phyloP scores from a whole-genome alignment of 2,329 filamentous ascomycete genomes.

The Hypoxylon sp. region DNA sequence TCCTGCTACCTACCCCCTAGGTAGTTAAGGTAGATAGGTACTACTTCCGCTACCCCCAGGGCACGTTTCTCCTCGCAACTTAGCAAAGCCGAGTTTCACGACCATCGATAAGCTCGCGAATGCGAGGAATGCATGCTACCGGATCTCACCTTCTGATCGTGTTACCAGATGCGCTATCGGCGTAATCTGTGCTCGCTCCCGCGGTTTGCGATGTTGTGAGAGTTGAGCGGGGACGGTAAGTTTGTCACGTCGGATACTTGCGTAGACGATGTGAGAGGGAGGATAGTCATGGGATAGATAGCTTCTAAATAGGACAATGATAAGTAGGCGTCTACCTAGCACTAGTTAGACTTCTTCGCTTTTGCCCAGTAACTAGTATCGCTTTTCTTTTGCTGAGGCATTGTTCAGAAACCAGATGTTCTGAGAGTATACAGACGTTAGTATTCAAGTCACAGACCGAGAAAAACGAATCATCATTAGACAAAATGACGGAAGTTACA shows the following conservation, averaged over 20 bases:
- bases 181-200: slow-evolving; percentile 28
- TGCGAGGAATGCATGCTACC: slow-evolving; percentile 4
- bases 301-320: neutral
- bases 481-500: slow-evolving; percentile 35
- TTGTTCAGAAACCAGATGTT: neutral
- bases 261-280: slow-evolving; percentile 11
- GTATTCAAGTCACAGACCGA: no score
- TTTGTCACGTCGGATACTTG: slow-evolving; percentile 7
- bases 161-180: slow-evolving; percentile 28
- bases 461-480: neutral
- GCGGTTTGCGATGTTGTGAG: slow-evolving; percentile 5
- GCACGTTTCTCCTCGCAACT: slow-evolving; percentile 1
- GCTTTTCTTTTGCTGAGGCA: neutral
- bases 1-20: neutral
- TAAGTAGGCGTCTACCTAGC: neutral
- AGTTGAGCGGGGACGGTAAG: neutral
- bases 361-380: no score
- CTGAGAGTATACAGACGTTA: neutral
- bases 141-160: slow-evolving; percentile 19
- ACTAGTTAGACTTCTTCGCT: neutral
- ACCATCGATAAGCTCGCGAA: slow-evolving; percentile 6
- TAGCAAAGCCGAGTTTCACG: slow-evolving; percentile 9
- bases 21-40: neutral
- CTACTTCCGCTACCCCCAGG: neutral
- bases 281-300: neutral